phyloP scores from a whole-genome alignment of 2,329 filamentous ascomycete genomes.

The Fusarium globosum region DNA sequence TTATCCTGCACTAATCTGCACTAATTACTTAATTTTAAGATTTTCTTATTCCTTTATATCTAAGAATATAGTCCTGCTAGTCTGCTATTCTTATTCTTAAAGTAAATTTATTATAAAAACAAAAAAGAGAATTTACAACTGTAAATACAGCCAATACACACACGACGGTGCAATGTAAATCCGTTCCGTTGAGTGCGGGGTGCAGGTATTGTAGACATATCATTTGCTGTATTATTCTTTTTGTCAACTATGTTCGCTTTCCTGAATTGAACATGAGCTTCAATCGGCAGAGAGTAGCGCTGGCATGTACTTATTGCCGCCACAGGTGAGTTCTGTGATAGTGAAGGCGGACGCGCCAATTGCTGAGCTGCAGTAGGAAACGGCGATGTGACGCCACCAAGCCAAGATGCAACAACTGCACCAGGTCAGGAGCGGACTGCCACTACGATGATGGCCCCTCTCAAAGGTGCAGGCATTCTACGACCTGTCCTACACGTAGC shows the following conservation, averaged over 20 bases:
- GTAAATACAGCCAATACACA: not conserved
- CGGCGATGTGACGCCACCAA: not conserved
- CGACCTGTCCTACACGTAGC: accelerated
- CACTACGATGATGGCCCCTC: not conserved
- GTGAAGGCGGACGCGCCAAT: not conserved
- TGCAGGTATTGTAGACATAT: too few species aligned
- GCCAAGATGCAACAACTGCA: not conserved
- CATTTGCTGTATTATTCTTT: too few species aligned
- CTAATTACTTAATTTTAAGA: too few species aligned
- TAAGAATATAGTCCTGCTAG: not conserved
- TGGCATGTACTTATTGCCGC: not conserved
- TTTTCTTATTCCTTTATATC: too few species aligned
- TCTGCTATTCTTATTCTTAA: not conserved
- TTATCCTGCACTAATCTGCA: too few species aligned
- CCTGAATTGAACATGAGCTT: not conserved
- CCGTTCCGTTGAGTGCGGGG: not conserved
- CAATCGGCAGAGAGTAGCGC: not conserved
- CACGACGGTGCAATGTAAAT: not conserved
- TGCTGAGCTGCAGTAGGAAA: not conserved
- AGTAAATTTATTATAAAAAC: too few species aligned
- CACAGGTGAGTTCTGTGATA: not conserved
- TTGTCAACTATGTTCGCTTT: not conserved
- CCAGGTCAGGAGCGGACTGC: not conserved
- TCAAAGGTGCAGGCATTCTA: not conserved
- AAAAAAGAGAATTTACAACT: accelerated